Evolutionary conservation across 2,329 filamentous ascomycete species (phyloP), one percentile per base, ranked within the genome.

Genomic region (Sporothrix inflata): DNA sequence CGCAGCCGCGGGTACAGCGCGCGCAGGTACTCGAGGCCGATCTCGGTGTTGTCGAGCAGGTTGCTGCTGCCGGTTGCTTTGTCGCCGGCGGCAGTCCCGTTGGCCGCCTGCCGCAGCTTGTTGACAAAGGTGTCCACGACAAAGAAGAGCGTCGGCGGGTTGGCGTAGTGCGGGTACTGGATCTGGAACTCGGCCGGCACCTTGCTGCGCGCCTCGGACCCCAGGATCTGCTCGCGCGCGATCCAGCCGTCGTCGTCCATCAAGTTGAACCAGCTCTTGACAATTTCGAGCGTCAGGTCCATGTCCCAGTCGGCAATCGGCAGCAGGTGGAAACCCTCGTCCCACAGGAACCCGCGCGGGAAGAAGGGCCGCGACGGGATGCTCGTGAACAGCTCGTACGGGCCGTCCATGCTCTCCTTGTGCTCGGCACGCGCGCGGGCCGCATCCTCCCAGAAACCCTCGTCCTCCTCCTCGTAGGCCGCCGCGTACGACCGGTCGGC

Each of bases 171-270:
- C 30, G 96, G 95, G 79, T 98, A 98, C 79, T 98, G 96, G 16
- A 94, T 88, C 78, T 97, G 94, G 80, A 99, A 99, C 81, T 98
- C 94, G 4, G 86, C 81, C 0, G 96, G 96, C 1, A 99, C 96
- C 82, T 98, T 98, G 86, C 92, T 97, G 74, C 95, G 90, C 63
- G 96, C 96, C 83, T 99, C 96, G 2, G 88, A 82, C 1, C 96
- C 96, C 1, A 99, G 88, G 73, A 99, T 98, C 82, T 98, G 94
- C 83, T 99, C 96, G 69, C 96, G 91, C 3, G 91, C 93, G 79
- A 99, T 98, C 96, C 96, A 99, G 70, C 96, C 96, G 80, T 98
- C 94, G 19, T 96, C 92, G 76, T 99, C 96, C 88, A 98, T 97
- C 21, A 97, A 88, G 75, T 91, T 94, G 83, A 97, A 97, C 96